Evolutionary conservation across 352 stramenopile species (phyloP).

Genomic region (Pythium sp.): DNA sequence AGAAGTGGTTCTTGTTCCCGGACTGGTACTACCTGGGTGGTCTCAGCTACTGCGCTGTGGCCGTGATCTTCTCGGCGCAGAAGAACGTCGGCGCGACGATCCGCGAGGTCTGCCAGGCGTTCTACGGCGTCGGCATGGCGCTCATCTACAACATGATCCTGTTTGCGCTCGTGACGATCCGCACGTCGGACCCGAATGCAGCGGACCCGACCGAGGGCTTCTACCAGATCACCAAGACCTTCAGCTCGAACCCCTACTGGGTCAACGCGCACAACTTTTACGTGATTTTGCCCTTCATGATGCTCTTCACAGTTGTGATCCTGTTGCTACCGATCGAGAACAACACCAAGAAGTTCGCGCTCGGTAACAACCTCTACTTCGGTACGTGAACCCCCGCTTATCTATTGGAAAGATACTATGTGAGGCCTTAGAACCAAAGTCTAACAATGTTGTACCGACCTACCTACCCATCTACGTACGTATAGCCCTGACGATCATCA

Average conservation of each 20-base stretch:
- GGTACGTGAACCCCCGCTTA: slow-evolving; percentile 26
- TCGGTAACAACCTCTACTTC: slow-evolving; percentile 86
- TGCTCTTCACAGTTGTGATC: slow-evolving; percentile 65
- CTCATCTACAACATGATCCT: slow-evolving; percentile 78
- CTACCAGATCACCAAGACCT: slow-evolving; percentile 57
- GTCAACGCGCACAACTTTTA: slow-evolving; percentile 79
- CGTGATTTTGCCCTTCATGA: slow-evolving; percentile 65
- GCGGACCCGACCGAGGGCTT: slow-evolving; percentile 44
- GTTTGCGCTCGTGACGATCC: slow-evolving; percentile 45
- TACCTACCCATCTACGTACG: neutral
- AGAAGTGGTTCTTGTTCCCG: slow-evolving; percentile 75
- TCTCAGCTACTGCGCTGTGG: slow-evolving; percentile 74
- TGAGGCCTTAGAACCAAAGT: neutral
- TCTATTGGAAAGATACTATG: too few species aligned
- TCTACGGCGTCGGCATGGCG: slow-evolving; percentile 76
- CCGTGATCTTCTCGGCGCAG: slow-evolving; percentile 71
- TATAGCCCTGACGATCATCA: slow-evolving; percentile 72
- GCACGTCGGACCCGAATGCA: slow-evolving; percentile 31
- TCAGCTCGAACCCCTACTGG: slow-evolving; percentile 58
- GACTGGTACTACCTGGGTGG: slow-evolving; percentile 64
- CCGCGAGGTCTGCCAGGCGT: slow-evolving; percentile 66
- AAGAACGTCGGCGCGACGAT: slow-evolving; percentile 73
- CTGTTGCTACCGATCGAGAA: slow-evolving; percentile 65
- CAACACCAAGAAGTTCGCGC: slow-evolving; percentile 85
- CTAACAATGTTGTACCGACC: neutral